Evolutionary conservation across 73 alveolate genomes (phyloP).

Genomic region (Diophrys sp.): DNA sequence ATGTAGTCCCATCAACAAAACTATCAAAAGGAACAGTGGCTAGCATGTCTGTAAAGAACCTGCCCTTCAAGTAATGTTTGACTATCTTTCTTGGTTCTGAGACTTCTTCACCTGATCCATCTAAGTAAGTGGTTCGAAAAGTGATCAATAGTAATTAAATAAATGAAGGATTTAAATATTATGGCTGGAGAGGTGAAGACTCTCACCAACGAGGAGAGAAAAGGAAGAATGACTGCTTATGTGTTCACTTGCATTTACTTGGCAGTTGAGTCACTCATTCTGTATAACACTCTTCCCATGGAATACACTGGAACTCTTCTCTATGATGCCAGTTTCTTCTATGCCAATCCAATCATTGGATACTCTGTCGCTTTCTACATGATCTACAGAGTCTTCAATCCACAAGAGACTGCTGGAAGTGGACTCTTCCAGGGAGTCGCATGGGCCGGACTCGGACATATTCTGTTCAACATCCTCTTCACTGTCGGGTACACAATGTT

Average conservation of each 20-base stretch:
- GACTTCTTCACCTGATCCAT: slow-evolving; percentile 5
- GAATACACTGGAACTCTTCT: neutral
- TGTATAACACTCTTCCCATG: neutral
- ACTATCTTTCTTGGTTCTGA: slow-evolving; percentile 20
- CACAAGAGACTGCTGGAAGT: neutral
- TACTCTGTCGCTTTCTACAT: neutral
- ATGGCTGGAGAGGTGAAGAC: neutral
- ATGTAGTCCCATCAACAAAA: neutral
- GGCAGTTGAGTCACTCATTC: neutral
- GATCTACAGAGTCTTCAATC: neutral
- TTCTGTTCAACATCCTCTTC: neutral
- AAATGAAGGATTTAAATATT: neutral
- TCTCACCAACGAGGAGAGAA: neutral
- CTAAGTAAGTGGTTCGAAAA: slow-evolving; percentile 13
- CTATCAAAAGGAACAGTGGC: slow-evolving; percentile 54
- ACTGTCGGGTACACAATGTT: neutral
- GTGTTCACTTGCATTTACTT: neutral
- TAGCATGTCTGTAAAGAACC: slow-evolving; percentile 44
- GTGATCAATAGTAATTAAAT: neutral
- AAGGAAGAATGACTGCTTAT: neutral
- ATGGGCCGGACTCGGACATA: neutral
- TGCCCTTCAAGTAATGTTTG: slow-evolving; percentile 26
- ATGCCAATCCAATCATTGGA: neutral
- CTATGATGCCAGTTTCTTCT: neutral
- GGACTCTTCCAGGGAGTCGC: neutral